Base-by-base conservation (phyloP, 2,329 filamentous ascomycete genomes). In the Cladosporium sp. region DNA sequence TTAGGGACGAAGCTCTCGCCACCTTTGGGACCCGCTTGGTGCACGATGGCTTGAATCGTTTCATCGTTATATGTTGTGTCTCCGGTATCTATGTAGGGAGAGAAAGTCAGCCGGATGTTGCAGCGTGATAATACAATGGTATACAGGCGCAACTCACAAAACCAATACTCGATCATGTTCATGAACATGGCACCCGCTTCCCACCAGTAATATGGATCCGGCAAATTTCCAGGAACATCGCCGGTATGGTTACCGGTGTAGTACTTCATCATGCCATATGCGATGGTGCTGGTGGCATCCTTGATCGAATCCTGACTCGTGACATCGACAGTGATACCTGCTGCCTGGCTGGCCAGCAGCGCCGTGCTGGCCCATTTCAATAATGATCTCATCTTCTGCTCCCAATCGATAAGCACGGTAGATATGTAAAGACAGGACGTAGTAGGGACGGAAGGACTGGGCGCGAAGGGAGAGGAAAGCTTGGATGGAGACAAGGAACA, bases 131-230 rank as follows among this genome's bases (percentile, higher is more conserved):
- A 17, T 43, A 3, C 34, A 40, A 47, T 14, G 15, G 22, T 15
- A 17, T 3, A 3, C 43, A n/a, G 15, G 43, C 43, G 22, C 15
- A 22, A 56, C 58, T 83, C 79, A 62, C 86, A 80, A 62, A 86
- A 82, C 83, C 85, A 88, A 71, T 90, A 90, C 71, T 89, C 86
- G 42, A 90, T 78, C 66, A 88, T 75, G 1, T 85, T 82, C 62
- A 86, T 84, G 80, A 88, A 88, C 74, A 90, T 73, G 51, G 67
- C 71, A 15, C 71, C 72, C 28, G 83, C 84, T 70, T 89, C 84
- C 87, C 87, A 90, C 87, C 87, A 90, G 77, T 89, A 89, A 70
- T 87, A 88, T 62, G 87, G 87, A 28, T 79, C 72, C 1, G 85
- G 84, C 34, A 92, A 75, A 56, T 81, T 73, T 47, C 82, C 82